These are phyloP conservation scores for sorghum (Sorghum bicolor) DNA, from an alignment of 176 grass and related monocot genomes.

Conservation along the genomic window Sorghum_bicolor_NCBIv3 NC_012871.2:2576001-2576500, in stretches of 20 bases:
- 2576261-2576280: slow-evolving; percentile 26
- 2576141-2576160: slow-evolving; percentile 57
- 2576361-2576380: slow-evolving; percentile 26
- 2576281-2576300: slow-evolving; percentile 65
- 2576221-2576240: slow-evolving; percentile 75
- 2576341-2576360: slow-evolving; percentile 55
- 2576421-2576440: background rate
- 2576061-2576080: slow-evolving; percentile 74
- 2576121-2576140: background rate
- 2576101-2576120: background rate
- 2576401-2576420: background rate
- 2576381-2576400: background rate
- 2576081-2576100: slow-evolving; percentile 32
- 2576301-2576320: slow-evolving; percentile 46
- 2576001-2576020: slow-evolving; percentile 46
- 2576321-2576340: slow-evolving; percentile 38
- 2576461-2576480: slow-evolving; percentile 43
- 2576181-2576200: slow-evolving; percentile 12
- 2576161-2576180: slow-evolving; percentile 62
- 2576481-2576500: slow-evolving; percentile 34
- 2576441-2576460: slow-evolving; percentile 54
- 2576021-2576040: slow-evolving; percentile 32
- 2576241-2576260: slow-evolving; percentile 54
- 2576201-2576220: slow-evolving; percentile 38
- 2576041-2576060: slow-evolving; percentile 46